A percentile compares a stretch with the other conserved stretches of the same genome.
Conservation (phyloP, 331 rosid species). For the Quercus lobata region DNA sequence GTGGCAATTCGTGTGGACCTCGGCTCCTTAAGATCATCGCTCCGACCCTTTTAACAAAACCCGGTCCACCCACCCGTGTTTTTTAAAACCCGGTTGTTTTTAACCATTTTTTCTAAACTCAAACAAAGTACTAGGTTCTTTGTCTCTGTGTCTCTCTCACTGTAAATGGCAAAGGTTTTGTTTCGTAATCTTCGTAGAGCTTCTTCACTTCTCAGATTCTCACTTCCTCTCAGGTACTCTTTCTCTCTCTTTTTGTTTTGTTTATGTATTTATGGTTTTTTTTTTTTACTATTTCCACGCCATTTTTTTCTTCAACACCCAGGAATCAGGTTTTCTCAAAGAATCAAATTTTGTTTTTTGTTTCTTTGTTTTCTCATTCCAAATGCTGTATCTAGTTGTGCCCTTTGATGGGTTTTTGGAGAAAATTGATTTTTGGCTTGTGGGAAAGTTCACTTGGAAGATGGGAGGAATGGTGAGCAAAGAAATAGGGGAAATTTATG, state of each 20-base stretch:
- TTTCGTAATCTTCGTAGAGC: constrained; percentile 38
- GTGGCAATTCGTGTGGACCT: constrained; percentile 20
- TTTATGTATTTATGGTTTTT: neutral
- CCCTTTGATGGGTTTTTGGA: neutral
- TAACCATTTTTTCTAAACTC: neutral
- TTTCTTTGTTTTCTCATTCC: neutral
- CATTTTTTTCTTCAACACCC: neutral
- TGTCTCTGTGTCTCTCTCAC: too few relatives aligned
- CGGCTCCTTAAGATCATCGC: constrained; percentile 19
- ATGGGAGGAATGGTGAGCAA: neutral
- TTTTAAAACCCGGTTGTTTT: constrained; percentile 3
- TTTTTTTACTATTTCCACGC: neutral
- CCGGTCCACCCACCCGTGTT: constrained; percentile 29
- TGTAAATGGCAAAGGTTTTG: constrained; percentile 46
- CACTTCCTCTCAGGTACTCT: constrained; percentile 38
- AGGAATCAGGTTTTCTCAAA: neutral
- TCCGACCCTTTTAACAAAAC: neutral
- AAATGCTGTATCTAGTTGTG: neutral
- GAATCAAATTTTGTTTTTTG: neutral
- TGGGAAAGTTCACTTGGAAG: constrained; percentile 4
- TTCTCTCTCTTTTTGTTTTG: neutral
- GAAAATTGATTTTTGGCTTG: constrained; percentile 4
- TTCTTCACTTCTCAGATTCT: constrained; percentile 32
- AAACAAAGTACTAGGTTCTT: too few relatives aligned
- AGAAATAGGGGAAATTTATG: neutral